Evolutionary conservation across 1,284 basidiomycete species (phyloP).

Genomic region (Tremellales sp.): DNA sequence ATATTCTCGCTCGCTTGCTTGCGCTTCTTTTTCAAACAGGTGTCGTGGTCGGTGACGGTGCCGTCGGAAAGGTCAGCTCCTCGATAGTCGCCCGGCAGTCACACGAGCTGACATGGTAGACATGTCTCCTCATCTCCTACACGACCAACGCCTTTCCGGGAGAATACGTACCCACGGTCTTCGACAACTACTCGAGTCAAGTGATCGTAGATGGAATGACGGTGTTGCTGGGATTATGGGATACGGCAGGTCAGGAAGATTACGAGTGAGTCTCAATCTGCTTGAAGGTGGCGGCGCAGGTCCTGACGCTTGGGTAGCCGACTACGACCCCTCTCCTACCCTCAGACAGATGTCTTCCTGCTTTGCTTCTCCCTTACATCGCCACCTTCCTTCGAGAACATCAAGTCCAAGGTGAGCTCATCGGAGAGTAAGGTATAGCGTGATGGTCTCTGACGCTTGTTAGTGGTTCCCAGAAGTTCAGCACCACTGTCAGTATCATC

Average conservation of each 20-base stretch:
- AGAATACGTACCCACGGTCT: constrained; percentile 91
- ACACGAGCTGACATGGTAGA: constrained; percentile 54
- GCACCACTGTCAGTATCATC: constrained; percentile 40
- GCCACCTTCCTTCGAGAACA: constrained; percentile 89
- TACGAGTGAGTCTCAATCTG: constrained; percentile 44
- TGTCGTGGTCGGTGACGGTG: constrained; percentile 98
- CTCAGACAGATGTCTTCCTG: constrained; percentile 98
- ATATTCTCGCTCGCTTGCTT: neutral
- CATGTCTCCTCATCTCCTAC: constrained; percentile 94
- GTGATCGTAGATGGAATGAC: constrained; percentile 99
- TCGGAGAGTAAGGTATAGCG: neutral
- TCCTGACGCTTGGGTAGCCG: no score
- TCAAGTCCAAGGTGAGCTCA: constrained; percentile 51
- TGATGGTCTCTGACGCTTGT: neutral
- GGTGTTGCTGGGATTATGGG: constrained; percentile 94
- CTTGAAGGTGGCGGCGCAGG: no score
- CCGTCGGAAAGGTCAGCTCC: constrained; percentile 87
- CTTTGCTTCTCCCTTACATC: constrained; percentile 98
- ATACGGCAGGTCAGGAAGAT: constrained; percentile 97
- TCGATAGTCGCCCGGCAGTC: neutral
- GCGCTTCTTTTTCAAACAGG: constrained; percentile 20
- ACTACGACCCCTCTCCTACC: constrained; percentile 94
- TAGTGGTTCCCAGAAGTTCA: constrained; percentile 52
- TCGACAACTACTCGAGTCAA: constrained; percentile 53
- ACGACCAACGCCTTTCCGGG: constrained; percentile 84